phyloP scores from a whole-genome alignment of 805 yeast genomes.

The Candida palmyrensis region DNA sequence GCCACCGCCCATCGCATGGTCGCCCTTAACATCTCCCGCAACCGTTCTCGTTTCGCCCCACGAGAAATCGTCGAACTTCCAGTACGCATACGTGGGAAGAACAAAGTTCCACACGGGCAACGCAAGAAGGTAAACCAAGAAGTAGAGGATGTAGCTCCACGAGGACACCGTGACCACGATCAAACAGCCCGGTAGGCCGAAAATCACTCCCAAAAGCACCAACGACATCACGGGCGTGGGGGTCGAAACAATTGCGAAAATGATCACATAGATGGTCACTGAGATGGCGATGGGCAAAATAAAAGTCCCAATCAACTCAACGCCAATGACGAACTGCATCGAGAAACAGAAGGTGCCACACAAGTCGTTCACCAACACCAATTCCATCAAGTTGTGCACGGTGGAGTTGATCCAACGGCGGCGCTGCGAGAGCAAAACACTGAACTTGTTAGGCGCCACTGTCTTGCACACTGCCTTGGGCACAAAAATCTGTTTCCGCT shows the following conservation, averaged over 20 bases:
- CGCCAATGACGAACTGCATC: constrained; percentile 84
- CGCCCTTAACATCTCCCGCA: constrained; percentile 59
- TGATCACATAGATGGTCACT: constrained; percentile 75
- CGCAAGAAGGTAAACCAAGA: constrained; percentile 70
- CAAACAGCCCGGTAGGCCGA: constrained; percentile 81
- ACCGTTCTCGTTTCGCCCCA: constrained; percentile 96
- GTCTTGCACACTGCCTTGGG: constrained; percentile 93
- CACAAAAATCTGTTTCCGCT: constrained; percentile 78
- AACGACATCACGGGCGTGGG: constrained; percentile 80
- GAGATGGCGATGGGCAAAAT: constrained; percentile 85
- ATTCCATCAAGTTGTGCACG: constrained; percentile 85
- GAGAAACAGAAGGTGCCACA: constrained; percentile 95
- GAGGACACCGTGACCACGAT: constrained; percentile 79
- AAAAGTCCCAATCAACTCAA: constrained; percentile 82
- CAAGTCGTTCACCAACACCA: constrained; percentile 75
- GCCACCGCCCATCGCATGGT: constrained; percentile 69
- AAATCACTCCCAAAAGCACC: constrained; percentile 66
- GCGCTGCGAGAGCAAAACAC: constrained; percentile 80
- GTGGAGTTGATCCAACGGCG: constrained; percentile 98
- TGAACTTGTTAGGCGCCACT: constrained; percentile 77
- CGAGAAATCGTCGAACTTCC: constrained; percentile 94
- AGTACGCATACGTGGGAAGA: constrained; percentile 78
- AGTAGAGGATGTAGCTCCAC: constrained; percentile 69
- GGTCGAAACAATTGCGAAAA: constrained; percentile 59
- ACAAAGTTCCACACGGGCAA: constrained; percentile 94